A percentile compares a stretch with the other conserved stretches of the same genome.
These are phyloP conservation scores for Periconia digitata DNA, from an alignment of 2,329 filamentous ascomycete species.

Conservation along the genomic window DNA sequence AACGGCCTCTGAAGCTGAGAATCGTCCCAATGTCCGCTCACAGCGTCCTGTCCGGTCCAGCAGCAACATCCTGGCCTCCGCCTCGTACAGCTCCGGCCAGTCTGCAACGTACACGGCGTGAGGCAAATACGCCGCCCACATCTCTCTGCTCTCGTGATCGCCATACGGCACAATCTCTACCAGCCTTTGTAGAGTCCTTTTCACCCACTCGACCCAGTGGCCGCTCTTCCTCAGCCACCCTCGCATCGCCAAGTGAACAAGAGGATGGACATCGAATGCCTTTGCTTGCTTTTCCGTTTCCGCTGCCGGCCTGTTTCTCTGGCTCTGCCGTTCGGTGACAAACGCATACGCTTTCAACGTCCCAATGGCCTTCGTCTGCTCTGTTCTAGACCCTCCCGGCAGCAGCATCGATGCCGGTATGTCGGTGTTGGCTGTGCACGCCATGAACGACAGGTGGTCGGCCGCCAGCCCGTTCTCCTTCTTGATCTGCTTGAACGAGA, in stretches of 20 bases:
- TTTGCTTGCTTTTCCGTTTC: conserved; percentile 20
- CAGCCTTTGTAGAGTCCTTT: conserved; percentile 18
- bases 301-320: conserved; percentile 1
- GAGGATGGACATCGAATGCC: conserved; percentile 12
- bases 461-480: conserved; percentile 33
- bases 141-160: conserved; percentile 15
- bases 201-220: conserved; percentile 13
- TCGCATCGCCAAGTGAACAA: conserved; percentile 27
- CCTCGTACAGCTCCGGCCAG: conserved; percentile 1
- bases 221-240: conserved; percentile 33
- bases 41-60: conserved; percentile 10
- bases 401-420: conserved; percentile 40
- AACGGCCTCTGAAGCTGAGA: conserved; percentile 4
- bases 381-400: conserved; percentile 12
- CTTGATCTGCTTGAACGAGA: conserved; percentile 36
- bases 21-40: conserved; percentile 8
- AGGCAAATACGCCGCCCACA: conserved; percentile 33
- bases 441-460: conserved; percentile 45
- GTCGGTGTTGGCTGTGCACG: conserved; percentile 32
- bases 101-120: conserved; percentile 22
- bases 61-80: conserved; percentile 6
- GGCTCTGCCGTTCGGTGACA: conserved; percentile 5
- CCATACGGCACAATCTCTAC: conserved; percentile 21
- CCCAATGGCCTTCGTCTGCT: conserved; percentile 29
- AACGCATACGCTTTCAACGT: conserved; percentile 16